Percentiles rank a stretch among this genome's conserved stretches.
phyloP scores from a whole-genome alignment of 225 moss, liverwort and hornwort species.

The Sphagnum tenellum region DNA sequence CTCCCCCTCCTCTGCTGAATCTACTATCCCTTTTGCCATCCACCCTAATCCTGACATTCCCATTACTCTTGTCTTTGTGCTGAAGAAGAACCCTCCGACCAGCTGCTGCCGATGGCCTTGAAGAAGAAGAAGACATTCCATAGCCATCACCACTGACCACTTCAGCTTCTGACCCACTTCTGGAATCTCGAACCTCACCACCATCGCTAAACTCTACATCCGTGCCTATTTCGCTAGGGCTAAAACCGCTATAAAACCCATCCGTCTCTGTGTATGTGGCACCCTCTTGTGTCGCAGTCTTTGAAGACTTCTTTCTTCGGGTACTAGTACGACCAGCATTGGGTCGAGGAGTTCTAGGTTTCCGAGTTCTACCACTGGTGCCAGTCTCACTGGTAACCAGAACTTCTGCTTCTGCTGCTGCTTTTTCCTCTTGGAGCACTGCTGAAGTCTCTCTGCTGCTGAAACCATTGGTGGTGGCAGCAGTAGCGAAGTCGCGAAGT shows the following conservation, averaged over 20 bases:
- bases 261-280: constrained; percentile 14
- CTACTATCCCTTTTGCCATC: constrained; percentile 7
- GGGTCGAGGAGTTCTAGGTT: constrained; percentile 7
- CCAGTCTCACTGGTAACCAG: constrained; percentile 16
- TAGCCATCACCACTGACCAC: constrained; percentile 7
- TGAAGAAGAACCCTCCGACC: constrained; percentile 1
- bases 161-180: constrained; percentile 7
- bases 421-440: background rate
- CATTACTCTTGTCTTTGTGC: background rate
- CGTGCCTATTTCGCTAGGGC: constrained; percentile 27
- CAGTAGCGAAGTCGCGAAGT: background rate
- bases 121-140: constrained; percentile 1
- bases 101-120: background rate
- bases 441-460: background rate
- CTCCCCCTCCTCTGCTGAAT: constrained; percentile 11
- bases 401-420: constrained; percentile 1
- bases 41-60: constrained; percentile 19
- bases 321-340: constrained; percentile 12
- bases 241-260: constrained; percentile 28
- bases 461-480: background rate
- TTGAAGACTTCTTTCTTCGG: constrained; percentile 18
- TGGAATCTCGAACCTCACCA: constrained; percentile 6
- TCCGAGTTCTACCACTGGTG: constrained; percentile 20
- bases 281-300: constrained; percentile 16
- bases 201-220: constrained; percentile 20